Evolutionary conservation across 2,329 filamentous ascomycete genomes (phyloP), one percentile per base, ranked within the genome.

Genomic region (Pyricularia grisea): DNA sequence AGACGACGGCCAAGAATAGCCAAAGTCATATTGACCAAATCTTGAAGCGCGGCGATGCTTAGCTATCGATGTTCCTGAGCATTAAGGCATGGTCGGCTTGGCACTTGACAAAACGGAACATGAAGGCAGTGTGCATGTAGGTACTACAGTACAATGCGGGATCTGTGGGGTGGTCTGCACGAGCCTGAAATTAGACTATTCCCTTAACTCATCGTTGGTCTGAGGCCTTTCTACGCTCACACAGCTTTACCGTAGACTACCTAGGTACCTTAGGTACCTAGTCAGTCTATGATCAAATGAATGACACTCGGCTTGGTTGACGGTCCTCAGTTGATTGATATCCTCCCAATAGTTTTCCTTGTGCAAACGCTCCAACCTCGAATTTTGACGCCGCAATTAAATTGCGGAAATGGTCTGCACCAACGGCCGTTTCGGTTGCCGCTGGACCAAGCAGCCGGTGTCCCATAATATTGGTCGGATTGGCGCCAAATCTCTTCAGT

Each of bases 1-100:
- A 98, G 82, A 97, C 93, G 70, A 98, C 95, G 67, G 91, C 93
- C 77, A 93, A 96, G 82, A 99, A 98, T 76, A 97, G 93, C 79
- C 89, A 91, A 74, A 89, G 94, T 73, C 93, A 97, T 76, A 90
- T 98, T 73, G 91, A 97, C 77, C 91, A 93, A 79, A 94, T 98
- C 77, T 85, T 98, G 76, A 87, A 87, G 76, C 80, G 85, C 67
- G 82, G 82, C 25, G 58, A 50, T 42, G 80, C 81, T 28, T 58
- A 61, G 23, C 58, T 23, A 61, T 55, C 63, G 28, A 33, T n/a
- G n/a, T 67, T 14, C 65, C 66, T 63, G 33, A 33, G 69, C 67
- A 61, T 27, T 17, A 50, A 30, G 36, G 50, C n/a, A 17, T 31
- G 14, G 60, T 31, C 4, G 23, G n/a, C 58, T 61, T 23, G 23